phyloP scores from a whole-genome alignment of 768 basidiomycete genomes.

The Pleurotus pulmonarius region DNA sequence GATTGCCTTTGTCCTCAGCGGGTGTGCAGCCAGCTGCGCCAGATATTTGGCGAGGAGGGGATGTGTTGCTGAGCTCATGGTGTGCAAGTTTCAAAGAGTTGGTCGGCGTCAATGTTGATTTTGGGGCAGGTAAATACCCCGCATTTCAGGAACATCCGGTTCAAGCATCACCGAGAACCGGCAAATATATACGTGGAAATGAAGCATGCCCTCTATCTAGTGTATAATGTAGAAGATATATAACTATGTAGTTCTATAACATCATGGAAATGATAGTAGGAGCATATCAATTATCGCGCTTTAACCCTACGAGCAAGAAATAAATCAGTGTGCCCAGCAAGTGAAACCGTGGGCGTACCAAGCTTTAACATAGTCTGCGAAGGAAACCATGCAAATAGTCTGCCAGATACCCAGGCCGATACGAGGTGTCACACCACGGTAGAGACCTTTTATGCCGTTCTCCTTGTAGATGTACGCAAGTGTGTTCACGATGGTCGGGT shows the following conservation, averaged over 20 bases:
- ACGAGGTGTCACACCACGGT: constrained; percentile 96
- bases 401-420: constrained; percentile 97
- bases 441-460: constrained; percentile 94
- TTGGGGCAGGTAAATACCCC: not conserved
- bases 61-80: constrained; percentile 39
- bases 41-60: constrained; percentile 71
- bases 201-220: constrained; percentile 2
- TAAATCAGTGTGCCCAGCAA: not conserved
- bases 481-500: constrained; percentile 89
- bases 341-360: constrained; percentile 44
- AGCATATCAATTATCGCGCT: constrained; percentile 17
- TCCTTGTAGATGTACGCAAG: constrained; percentile 93
- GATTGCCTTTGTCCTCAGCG: constrained; percentile 76
- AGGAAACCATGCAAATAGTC: constrained; percentile 98
- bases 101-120: not conserved
- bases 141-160: constrained; percentile 2
- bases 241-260: constrained; percentile 1
- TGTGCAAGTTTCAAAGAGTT: constrained; percentile 12
- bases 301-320: constrained; percentile 32
- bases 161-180: not conserved
- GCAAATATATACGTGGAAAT: not conserved
- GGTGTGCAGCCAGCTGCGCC: constrained; percentile 58
- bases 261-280: not conserved
- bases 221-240: not conserved
- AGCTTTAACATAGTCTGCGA: constrained; percentile 92